A percentile compares a stretch with the other conserved stretches of the same genome.
Conservation (phyloP, 2,329 filamentous ascomycete species). For the Pestalotiopsis sp. region DNA sequence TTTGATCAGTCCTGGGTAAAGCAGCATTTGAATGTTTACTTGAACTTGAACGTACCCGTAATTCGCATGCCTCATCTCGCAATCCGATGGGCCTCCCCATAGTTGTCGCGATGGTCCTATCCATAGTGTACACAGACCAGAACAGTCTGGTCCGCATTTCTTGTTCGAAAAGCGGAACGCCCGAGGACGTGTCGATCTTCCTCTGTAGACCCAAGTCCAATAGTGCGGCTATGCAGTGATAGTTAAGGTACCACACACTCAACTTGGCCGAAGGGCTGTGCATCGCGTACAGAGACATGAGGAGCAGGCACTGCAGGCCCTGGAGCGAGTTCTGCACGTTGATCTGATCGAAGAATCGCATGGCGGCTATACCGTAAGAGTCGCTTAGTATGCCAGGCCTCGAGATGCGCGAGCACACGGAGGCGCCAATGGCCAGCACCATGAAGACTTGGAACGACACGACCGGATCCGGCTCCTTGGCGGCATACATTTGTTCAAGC, state of each 20-base stretch:
- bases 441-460: conserved; percentile 52
- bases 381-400: conserved; percentile 48
- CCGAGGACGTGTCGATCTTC: conserved; percentile 39
- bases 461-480: conserved; percentile 28
- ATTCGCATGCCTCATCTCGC: conserved; percentile 56
- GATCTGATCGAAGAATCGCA: conserved; percentile 47
- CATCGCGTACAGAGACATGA: conserved; percentile 51
- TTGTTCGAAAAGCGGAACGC: conserved; percentile 49
- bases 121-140: conserved; percentile 55
- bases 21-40: not conserved
- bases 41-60: conserved; percentile 39
- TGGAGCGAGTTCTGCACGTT: conserved; percentile 50
- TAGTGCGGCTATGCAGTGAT: conserved; percentile 54
- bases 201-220: conserved; percentile 55
- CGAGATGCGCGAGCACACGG: conserved; percentile 44
- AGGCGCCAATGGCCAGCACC: conserved; percentile 53
- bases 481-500: conserved; percentile 37
- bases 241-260: conserved; percentile 58
- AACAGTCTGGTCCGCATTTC: conserved; percentile 59
- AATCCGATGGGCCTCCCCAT: conserved; percentile 59
- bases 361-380: conserved; percentile 50
- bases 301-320: conserved; percentile 50
- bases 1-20: not conserved
- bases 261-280: conserved; percentile 50
- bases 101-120: conserved; percentile 54